A percentile compares a stretch with the other conserved stretches of the same genome.
Evolutionary conservation across 331 rosid genomes (phyloP).

Genomic region (Acacia pycnantha): DNA sequence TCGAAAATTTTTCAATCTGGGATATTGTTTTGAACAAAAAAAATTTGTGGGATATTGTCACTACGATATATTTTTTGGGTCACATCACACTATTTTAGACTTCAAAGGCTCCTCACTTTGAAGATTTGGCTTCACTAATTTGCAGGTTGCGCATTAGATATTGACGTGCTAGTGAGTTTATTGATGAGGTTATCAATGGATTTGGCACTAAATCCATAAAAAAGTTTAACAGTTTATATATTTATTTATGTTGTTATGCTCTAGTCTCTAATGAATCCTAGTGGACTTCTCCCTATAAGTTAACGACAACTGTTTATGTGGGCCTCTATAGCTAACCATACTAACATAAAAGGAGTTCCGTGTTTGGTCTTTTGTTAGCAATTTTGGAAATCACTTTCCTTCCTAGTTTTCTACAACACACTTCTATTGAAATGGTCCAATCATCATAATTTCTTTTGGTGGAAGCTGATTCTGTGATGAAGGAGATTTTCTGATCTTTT

Average conservation of each 20-base stretch:
- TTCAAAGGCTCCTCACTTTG: background rate
- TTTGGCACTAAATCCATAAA: background rate
- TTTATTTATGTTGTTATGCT: no score
- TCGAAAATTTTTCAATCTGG: background rate
- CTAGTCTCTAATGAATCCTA: background rate
- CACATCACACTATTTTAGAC: background rate
- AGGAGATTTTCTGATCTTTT: background rate
- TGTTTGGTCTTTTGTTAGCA: background rate
- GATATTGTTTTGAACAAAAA: background rate
- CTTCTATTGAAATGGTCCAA: no score
- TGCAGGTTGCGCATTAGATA: background rate
- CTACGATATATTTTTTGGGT: background rate
- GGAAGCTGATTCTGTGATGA: background rate
- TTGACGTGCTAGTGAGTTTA: background rate
- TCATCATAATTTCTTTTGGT: slow-evolving; percentile 1
- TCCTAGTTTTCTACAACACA: background rate
- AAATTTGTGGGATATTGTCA: background rate
- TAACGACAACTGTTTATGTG: background rate
- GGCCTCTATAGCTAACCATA: background rate
- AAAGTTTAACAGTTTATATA: no score
- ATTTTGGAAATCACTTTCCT: background rate
- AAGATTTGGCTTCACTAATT: background rate
- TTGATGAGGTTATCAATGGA: background rate
- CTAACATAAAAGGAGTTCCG: background rate
- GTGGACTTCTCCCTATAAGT: background rate